Evolutionary conservation across 192 early-diverging fungal genomes (phyloP).

Genomic region (Rhizophagus clarus): DNA sequence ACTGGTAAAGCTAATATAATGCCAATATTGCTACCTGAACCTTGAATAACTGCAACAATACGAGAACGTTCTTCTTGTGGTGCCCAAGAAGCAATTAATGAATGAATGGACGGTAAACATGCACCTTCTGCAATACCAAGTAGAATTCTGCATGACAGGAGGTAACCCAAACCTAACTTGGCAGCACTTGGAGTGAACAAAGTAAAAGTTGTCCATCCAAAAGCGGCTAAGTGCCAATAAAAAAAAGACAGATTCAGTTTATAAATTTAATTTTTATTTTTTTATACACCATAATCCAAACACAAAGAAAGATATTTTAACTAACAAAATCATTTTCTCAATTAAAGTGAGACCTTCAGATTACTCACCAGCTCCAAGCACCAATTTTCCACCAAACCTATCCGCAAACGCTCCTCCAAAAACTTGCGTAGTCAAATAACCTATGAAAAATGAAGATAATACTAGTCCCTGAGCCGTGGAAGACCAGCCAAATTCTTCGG

Average conservation of each 20-base stretch:
- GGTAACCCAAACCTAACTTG: constrained; percentile 19
- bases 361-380: constrained; percentile 37
- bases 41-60: constrained; percentile 34
- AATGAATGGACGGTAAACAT: constrained; percentile 38
- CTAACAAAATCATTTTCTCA: no score
- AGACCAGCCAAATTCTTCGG: constrained; percentile 34
- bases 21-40: no score
- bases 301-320: no score
- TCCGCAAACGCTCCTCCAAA: constrained; percentile 44
- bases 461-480: constrained; percentile 38
- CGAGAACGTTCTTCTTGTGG: constrained; percentile 42
- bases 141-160: constrained; percentile 33
- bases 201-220: constrained; percentile 36
- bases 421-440: constrained; percentile 41
- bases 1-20: constrained; percentile 40
- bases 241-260: neutral
- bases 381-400: constrained; percentile 41
- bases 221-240: constrained; percentile 30
- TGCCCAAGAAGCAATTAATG: constrained; percentile 39
- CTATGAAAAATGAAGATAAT: constrained; percentile 41
- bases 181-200: constrained; percentile 35
- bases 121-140: constrained; percentile 46
- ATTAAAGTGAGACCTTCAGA: no score
- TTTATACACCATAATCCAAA: no score
- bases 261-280: no score